phyloP scores from a whole-genome alignment of 2,329 filamentous ascomycete species.

The Ophiocordyceps camponoti-saundersi region DNA sequence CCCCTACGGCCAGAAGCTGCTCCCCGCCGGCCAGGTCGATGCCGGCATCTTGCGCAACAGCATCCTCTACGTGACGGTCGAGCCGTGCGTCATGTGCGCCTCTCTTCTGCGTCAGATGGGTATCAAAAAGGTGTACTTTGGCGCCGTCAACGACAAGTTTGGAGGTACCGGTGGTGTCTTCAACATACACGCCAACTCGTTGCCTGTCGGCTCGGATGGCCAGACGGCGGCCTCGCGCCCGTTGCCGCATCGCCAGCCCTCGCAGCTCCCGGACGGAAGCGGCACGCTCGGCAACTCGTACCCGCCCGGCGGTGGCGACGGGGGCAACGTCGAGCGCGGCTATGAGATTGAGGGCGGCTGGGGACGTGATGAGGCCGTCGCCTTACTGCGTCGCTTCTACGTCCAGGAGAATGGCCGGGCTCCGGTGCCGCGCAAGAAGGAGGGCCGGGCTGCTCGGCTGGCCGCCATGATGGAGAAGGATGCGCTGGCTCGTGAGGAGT shows the following conservation, averaged over 20 bases:
- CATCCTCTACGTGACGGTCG: conserved; percentile 88
- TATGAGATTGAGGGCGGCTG: conserved; percentile 77
- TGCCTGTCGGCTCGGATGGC: conserved; percentile 18
- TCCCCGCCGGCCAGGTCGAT: conserved; percentile 39
- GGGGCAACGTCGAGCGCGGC: conserved; percentile 56
- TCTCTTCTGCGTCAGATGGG: conserved; percentile 77
- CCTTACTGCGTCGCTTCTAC: conserved; percentile 83
- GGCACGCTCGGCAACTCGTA: conserved; percentile 19
- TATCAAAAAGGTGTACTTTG: conserved; percentile 84
- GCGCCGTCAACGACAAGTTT: conserved; percentile 91
- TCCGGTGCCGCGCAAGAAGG: conserved; percentile 35
- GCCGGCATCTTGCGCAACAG: conserved; percentile 51
- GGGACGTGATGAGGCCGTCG: conserved; percentile 83
- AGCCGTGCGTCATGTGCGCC: conserved; percentile 98
- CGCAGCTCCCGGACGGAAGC: conserved; percentile 19
- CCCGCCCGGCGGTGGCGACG: conserved; percentile 28
- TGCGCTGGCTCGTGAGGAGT: not conserved
- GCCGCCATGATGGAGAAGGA: conserved; percentile 30
- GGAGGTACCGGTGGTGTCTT: conserved; percentile 91
- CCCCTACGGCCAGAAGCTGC: conserved; percentile 43
- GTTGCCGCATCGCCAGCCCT: conserved; percentile 15
- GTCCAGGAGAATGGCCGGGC: conserved; percentile 89
- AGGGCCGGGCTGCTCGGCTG: conserved; percentile 34
- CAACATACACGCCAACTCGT: conserved; percentile 54
- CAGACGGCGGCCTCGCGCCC: conserved; percentile 23